Evolutionary conservation across 441 rosid species (phyloP).

Genomic region (Erysimum cheiri): DNA sequence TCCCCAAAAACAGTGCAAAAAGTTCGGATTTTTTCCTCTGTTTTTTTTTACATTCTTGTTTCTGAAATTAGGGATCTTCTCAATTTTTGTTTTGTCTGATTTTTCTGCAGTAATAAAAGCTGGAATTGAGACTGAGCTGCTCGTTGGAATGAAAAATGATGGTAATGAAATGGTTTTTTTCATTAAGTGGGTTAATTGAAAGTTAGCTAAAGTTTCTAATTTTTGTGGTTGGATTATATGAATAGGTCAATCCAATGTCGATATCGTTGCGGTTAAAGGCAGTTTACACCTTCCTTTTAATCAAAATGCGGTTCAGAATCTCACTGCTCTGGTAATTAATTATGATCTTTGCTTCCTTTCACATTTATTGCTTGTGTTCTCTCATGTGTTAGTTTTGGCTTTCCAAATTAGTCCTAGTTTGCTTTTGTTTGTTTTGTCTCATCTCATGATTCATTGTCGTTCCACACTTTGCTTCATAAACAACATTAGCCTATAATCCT

Average conservation of each 20-base stretch:
- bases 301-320: conserved; percentile 82
- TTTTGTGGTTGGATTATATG: conserved; percentile 34
- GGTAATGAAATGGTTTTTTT: conserved; percentile 51
- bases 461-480: background rate
- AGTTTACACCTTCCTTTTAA: conserved; percentile 86
- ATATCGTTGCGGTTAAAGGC: conserved; percentile 73
- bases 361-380: conserved; percentile 19
- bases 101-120: conserved; percentile 69
- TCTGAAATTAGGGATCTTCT: background rate
- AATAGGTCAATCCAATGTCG: conserved; percentile 67
- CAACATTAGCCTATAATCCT: background rate
- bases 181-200: background rate
- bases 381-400: background rate
- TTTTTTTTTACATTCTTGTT: background rate
- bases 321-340: conserved; percentile 72
- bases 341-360: conserved; percentile 8
- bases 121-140: conserved; percentile 82
- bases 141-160: conserved; percentile 87
- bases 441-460: background rate
- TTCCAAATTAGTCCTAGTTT: conserved; percentile 9
- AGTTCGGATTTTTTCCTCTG: conserved; percentile 43
- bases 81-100: background rate
- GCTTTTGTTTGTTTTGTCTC: background rate
- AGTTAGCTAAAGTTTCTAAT: conserved; percentile 11
- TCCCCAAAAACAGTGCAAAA: conserved; percentile 80